Conservation (phyloP, 2,329 filamentous ascomycete genomes). For the Albophoma yamanashiensis region DNA sequence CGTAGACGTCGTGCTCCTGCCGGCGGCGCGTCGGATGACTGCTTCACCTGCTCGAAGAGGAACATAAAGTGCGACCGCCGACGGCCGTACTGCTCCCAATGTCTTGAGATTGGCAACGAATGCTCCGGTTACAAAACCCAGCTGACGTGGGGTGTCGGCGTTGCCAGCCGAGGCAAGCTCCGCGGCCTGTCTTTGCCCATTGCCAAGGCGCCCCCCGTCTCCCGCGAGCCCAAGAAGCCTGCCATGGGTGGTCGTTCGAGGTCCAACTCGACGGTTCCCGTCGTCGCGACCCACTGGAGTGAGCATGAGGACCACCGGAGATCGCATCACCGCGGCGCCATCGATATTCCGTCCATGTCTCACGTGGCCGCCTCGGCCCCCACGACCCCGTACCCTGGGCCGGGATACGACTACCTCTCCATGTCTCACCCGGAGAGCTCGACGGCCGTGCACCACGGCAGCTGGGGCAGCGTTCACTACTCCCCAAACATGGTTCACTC, state of each 20-base stretch:
- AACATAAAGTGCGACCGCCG: conserved; percentile 80
- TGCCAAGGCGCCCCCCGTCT: conserved; percentile 48
- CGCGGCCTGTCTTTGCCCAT: conserved; percentile 72
- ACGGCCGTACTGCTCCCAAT: conserved; percentile 90
- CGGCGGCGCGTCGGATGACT: conserved; percentile 86
- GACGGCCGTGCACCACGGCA: conserved; percentile 26
- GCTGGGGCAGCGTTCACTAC: conserved; percentile 39
- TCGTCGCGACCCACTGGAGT: conserved; percentile 15
- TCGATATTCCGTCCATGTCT: conserved; percentile 22
- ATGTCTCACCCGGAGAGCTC: conserved; percentile 36
- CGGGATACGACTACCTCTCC: conserved; percentile 38
- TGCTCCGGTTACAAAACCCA: conserved; percentile 96
- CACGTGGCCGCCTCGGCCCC: conserved; percentile 30
- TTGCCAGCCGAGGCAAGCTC: conserved; percentile 90
- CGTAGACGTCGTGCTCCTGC: conserved; percentile 80
- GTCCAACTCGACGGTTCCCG: conserved; percentile 30
- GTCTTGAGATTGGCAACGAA: conserved; percentile 81
- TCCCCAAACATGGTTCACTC: conserved; percentile 26
- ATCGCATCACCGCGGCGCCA: conserved; percentile 16
- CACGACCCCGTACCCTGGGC: conserved; percentile 24
- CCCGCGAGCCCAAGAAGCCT: conserved; percentile 36
- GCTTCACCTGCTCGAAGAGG: conserved; percentile 83
- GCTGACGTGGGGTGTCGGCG: conserved; percentile 91
- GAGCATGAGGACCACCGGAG: conserved; percentile 23
- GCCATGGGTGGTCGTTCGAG: conserved; percentile 29